Conservation (phyloP, 108 stramenopile species). For the Nannochloropsis oceanica region DNA sequence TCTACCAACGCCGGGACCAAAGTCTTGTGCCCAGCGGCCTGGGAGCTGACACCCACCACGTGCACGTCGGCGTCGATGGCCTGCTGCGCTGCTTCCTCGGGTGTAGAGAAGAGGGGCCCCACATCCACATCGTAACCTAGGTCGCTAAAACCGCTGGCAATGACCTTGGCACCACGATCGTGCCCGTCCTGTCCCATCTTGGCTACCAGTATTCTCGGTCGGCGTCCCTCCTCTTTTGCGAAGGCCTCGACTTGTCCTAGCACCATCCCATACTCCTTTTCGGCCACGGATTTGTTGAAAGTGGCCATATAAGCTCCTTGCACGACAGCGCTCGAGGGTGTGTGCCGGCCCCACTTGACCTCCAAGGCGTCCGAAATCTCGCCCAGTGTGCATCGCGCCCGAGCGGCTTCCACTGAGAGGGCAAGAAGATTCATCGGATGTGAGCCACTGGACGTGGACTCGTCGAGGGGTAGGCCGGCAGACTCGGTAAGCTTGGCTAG, state of each 20-base stretch:
- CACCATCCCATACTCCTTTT: conserved; percentile 57
- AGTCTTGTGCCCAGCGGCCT: conserved; percentile 93
- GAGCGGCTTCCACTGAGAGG: conserved; percentile 79
- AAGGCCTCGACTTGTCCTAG: conserved; percentile 65
- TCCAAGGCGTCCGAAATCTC: conserved; percentile 89
- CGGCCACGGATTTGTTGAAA: conserved; percentile 28
- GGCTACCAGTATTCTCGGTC: conserved; percentile 88
- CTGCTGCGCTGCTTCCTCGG: conserved; percentile 72
- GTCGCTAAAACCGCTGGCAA: conserved; percentile 88
- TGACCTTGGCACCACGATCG: conserved; percentile 94
- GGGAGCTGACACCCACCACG: conserved; percentile 81
- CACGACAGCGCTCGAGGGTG: conserved; percentile 64
- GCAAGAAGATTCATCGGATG: conserved; percentile 73
- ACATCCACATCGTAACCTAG: conserved; percentile 94
- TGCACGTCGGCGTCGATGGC: conserved; percentile 95
- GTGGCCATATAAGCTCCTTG: conserved; percentile 76
- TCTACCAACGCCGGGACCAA: conserved; percentile 75
- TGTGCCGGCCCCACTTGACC: conserved; percentile 85
- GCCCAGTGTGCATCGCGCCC: conserved; percentile 72
- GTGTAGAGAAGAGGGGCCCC: conserved; percentile 83
- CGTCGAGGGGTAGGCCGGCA: conserved; percentile 43
- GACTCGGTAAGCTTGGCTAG: conserved; percentile 52
- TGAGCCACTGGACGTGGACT: conserved; percentile 54
- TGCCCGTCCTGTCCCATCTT: conserved; percentile 99
- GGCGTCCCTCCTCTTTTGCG: conserved; percentile 69